These are phyloP conservation scores for Tylopilus sp. DNA, from an alignment of 768 basidiomycete genomes.

Conservation along the genomic window DNA sequence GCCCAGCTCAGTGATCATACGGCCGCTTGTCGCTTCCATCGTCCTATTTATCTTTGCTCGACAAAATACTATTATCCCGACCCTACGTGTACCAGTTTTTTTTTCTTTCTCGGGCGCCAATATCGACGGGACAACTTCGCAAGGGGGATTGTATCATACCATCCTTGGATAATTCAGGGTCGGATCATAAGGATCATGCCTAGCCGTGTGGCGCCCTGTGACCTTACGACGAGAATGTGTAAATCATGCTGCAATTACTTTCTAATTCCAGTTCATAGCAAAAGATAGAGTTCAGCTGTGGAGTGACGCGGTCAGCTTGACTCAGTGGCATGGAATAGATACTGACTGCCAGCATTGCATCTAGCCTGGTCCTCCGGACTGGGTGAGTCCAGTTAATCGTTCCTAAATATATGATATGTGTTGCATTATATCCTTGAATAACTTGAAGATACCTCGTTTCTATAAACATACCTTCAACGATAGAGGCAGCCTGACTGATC, in stretches of 20 bases:
- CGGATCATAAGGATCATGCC: background rate
- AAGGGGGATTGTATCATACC: background rate
- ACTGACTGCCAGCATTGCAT: too few relatives aligned
- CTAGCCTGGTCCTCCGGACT: too few relatives aligned
- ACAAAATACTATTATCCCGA: background rate
- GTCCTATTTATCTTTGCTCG: background rate
- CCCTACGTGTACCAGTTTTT: slow-evolving; percentile 14
- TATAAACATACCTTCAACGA: too few relatives aligned
- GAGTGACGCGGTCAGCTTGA: too few relatives aligned
- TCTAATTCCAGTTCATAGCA: background rate
- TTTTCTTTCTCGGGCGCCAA: background rate
- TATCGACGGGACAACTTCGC: background rate
- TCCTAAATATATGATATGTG: too few relatives aligned
- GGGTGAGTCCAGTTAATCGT: too few relatives aligned
- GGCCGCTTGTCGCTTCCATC: background rate
- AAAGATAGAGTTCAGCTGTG: too few relatives aligned
- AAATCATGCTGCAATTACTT: background rate
- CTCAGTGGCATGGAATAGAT: too few relatives aligned
- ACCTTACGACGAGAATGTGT: background rate
- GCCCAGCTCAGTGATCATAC: slow-evolving; percentile 15
- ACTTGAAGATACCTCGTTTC: too few relatives aligned
- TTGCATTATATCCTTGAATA: too few relatives aligned
- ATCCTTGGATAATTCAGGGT: background rate
- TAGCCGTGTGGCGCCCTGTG: too few relatives aligned
- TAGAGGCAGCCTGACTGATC: too few relatives aligned